phyloP scores from a whole-genome alignment of 2,329 filamentous ascomycete species.

The Rutstroemia sydowiana region DNA sequence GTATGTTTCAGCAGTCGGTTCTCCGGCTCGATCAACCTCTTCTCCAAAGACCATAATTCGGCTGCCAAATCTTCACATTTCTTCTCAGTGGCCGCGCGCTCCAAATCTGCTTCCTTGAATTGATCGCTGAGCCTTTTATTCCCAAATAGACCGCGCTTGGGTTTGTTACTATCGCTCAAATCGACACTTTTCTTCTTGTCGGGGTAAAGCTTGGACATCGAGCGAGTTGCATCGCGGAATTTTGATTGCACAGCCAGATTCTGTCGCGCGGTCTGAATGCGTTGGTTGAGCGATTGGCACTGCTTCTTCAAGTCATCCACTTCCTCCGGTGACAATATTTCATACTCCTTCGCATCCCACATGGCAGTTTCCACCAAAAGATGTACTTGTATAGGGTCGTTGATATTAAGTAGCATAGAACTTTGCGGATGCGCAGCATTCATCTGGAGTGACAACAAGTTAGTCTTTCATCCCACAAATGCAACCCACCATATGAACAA shows the following conservation, averaged over 20 bases:
- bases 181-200: conserved; percentile 43
- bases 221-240: conserved; percentile 85
- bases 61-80: conserved; percentile 80
- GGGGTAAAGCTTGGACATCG: conserved; percentile 74
- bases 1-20: conserved; percentile 79
- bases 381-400: conserved; percentile 77
- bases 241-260: conserved; percentile 88
- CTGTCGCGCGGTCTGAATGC: conserved; percentile 74
- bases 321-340: conserved; percentile 84
- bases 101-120: conserved; percentile 57
- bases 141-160: conserved; percentile 43
- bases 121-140: conserved; percentile 35
- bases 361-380: conserved; percentile 90
- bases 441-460: conserved; percentile 34
- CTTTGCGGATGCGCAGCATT: conserved; percentile 46
- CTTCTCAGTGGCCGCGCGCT: conserved; percentile 64
- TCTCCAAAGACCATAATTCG: conserved; percentile 74
- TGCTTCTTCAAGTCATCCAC: conserved; percentile 89
- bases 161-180: conserved; percentile 38
- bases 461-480: not conserved
- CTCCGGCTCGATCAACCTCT: conserved; percentile 66
- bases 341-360: conserved; percentile 76
- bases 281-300: conserved; percentile 59
- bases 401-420: conserved; percentile 51
- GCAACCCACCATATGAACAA: not conserved